Conservation (phyloP, 805 yeast genomes). For the Candida alai region DNA sequence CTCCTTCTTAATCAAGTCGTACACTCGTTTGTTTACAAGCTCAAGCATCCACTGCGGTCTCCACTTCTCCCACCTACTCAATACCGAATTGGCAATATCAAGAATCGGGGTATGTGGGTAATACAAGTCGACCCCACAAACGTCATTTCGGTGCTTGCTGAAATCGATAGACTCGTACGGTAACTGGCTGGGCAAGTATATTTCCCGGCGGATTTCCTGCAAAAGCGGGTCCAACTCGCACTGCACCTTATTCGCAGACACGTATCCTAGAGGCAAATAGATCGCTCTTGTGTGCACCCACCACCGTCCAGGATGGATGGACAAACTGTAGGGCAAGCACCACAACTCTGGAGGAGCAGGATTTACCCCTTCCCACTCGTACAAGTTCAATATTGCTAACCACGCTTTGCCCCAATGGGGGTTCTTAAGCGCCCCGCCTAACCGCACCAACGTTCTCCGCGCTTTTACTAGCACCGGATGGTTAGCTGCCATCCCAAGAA, state of each 20-base stretch:
- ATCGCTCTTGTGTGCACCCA: constrained; percentile 98
- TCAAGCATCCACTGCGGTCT: constrained; percentile 73
- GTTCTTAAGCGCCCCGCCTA: constrained; percentile 86
- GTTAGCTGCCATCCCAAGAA: constrained; percentile 68
- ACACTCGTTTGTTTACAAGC: constrained; percentile 48
- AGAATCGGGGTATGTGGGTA: constrained; percentile 82
- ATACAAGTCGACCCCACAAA: constrained; percentile 88
- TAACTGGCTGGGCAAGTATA: constrained; percentile 48
- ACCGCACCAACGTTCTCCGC: constrained; percentile 55
- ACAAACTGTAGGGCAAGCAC: constrained; percentile 75
- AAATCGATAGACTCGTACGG: constrained; percentile 71
- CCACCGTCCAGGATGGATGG: constrained; percentile 95
- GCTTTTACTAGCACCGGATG: constrained; percentile 82
- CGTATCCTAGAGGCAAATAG: constrained; percentile 80
- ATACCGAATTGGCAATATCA: constrained; percentile 54
- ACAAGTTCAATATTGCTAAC: constrained; percentile 74
- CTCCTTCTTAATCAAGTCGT: constrained; percentile 69
- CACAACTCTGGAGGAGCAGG: constrained; percentile 98
- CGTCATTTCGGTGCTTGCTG: constrained; percentile 66
- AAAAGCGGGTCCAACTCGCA: constrained; percentile 66
- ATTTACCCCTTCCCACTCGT: constrained; percentile 94
- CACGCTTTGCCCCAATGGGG: constrained; percentile 99
- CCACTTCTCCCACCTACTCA: constrained; percentile 64
- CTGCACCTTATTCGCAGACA: constrained; percentile 52
- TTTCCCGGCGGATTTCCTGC: constrained; percentile 65